Percentiles rank a stretch among this genome's conserved stretches.
Conservation (phyloP, 2,329 filamentous ascomycete species). For the Thelonectria rubi region DNA sequence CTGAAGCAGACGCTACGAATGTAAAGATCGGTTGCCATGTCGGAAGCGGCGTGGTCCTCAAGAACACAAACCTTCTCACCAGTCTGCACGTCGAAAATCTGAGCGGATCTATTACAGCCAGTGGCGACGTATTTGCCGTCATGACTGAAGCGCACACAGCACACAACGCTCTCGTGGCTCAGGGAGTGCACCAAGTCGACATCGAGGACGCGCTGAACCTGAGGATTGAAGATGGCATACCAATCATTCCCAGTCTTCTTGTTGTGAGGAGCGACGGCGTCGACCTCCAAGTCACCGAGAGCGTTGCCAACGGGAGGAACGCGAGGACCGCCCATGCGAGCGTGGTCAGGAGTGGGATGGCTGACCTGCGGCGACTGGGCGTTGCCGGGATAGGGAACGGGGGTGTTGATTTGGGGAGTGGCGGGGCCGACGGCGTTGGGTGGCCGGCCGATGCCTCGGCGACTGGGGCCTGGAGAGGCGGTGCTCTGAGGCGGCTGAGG, state of each 20-base stretch:
- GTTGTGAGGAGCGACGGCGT: conserved; percentile 82
- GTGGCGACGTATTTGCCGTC: conserved; percentile 97
- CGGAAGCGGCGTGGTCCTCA: conserved; percentile 82
- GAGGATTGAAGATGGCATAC: conserved; percentile 97
- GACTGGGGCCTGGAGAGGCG: conserved; percentile 85
- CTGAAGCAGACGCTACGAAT: conserved; percentile 99
- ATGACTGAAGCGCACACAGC: conserved; percentile 95
- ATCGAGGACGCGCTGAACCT: conserved; percentile 87
- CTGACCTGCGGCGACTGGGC: conserved; percentile 86
- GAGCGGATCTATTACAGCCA: conserved; percentile 97
- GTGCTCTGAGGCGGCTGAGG: conserved; percentile 85
- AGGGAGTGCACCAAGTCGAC: conserved; percentile 95
- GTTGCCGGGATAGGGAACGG: conserved; percentile 84
- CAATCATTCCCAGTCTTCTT: conserved; percentile 93
- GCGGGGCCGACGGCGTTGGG: conserved; percentile 73
- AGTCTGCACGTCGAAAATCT: conserved; percentile 92
- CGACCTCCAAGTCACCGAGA: conserved; percentile 86
- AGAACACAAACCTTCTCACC: conserved; percentile 90
- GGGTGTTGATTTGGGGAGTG: conserved; percentile 91
- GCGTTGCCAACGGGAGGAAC: conserved; percentile 65
- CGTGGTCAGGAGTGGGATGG: conserved; percentile 80
- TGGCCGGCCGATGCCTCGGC: conserved; percentile 74
- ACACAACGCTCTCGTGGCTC: conserved; percentile 94
- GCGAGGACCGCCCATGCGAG: conserved; percentile 61
- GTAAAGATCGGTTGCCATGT: conserved; percentile 91